Conservation (phyloP, 257 asterid genomes). For the Fraxinus excelsior region DNA sequence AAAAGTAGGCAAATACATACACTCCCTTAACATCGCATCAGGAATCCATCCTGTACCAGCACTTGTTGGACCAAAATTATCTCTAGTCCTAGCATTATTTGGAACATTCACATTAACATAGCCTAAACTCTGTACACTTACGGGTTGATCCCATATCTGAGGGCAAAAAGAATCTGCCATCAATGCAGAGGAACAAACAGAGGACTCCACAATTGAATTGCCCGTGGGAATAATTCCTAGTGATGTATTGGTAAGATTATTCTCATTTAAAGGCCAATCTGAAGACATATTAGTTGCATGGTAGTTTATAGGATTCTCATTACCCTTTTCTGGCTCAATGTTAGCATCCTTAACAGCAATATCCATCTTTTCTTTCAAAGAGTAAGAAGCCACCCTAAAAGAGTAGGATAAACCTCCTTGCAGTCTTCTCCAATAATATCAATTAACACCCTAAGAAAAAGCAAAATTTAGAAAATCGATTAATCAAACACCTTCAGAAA, state of each 20-base stretch:
- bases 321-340: conserved; percentile 47
- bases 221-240: conserved; percentile 48
- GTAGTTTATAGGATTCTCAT: conserved; percentile 42
- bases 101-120: conserved; percentile 51
- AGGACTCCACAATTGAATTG: conserved; percentile 44
- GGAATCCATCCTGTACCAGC: conserved; percentile 49
- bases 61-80: conserved; percentile 31
- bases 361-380: conserved; percentile 37
- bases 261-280: conserved; percentile 66
- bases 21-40: conserved; percentile 54
- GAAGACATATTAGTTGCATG: conserved; percentile 50
- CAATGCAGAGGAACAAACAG: conserved; percentile 46
- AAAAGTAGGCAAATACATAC: conserved; percentile 53
- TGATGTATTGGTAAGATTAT: conserved; percentile 42
- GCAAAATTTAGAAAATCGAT: conserved; percentile 17
- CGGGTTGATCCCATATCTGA: conserved; percentile 61
- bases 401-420: conserved; percentile 5
- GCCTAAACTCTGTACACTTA: conserved; percentile 53
- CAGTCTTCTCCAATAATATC: conserved; percentile 26
- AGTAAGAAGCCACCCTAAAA: conserved; percentile 7
- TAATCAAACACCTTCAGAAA: not conserved
- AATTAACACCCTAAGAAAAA: conserved; percentile 31
- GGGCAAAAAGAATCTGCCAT: conserved; percentile 57
- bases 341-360: conserved; percentile 49
- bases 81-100: conserved; percentile 40